Base-by-base conservation (phyloP, 352 stramenopile species). In the Pseudoperonospora humuli region DNA sequence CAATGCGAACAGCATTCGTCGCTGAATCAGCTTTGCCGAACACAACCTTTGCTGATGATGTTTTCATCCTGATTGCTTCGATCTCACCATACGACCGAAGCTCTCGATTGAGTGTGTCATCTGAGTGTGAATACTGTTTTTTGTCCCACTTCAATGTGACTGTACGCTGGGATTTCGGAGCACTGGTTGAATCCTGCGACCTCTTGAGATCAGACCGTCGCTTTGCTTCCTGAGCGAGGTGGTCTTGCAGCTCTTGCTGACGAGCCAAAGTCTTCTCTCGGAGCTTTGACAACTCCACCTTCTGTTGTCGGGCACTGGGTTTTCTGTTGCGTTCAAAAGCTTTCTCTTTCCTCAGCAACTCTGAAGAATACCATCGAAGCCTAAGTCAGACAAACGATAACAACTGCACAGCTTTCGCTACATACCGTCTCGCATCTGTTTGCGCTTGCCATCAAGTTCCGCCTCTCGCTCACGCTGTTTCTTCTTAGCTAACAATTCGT, bases 131-230 rank as follows among this genome's bases (percentile, higher is more conserved):
- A 14, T 57, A 56, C 39, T 73, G 61, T 19, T 64, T 73, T 34
- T 67, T 67, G 45, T 86, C 72, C 79, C 79, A 92, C 39, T 86
- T 86, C 29, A 92, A 55, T 3, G 65, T 82, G n/a, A 92, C 70
- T 3, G 75, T 87, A 8, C 79, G 72, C 39, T 86, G 63, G 7
- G 77, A 74, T 46, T 82, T 88, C 11, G 64, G 49, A 10, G 47
- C 58, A 29, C 46, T 37, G 5, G 39, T 29, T 50, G 33, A 19
- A 25, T 39, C 45, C n/a, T 63, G 51, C 2, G 39, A 29, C n/a
- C 56, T 59, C 15, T 56, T 67, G n/a, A 59, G 14, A 23, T 83
- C 69, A 10, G 46, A 40, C 8, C 72, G 71, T 0, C 57, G 55
- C 9, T 60, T 59, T 8, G 69, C 57, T 35, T 84, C 70, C 5